A percentile compares a stretch with the other conserved stretches of the same genome.
phyloP scores from a whole-genome alignment of 257 asterid genomes.

The Leonotis leonurus region DNA sequence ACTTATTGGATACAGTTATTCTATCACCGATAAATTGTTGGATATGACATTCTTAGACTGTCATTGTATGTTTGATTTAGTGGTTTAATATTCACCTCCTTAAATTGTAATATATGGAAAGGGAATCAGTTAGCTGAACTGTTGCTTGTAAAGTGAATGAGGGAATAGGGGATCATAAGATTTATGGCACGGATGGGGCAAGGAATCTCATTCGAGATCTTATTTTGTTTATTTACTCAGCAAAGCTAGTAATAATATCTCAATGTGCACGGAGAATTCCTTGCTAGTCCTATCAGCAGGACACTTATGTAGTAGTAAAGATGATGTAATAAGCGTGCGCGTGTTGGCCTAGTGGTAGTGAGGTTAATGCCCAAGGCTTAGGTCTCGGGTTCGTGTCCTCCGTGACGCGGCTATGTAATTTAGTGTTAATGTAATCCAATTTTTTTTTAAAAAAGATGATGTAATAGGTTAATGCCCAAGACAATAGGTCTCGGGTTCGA shows the following conservation, averaged over 20 bases:
- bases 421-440: too few species aligned
- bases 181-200: not conserved
- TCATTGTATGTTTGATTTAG: not conserved
- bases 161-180: not conserved
- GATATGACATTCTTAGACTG: slow-evolving; percentile 4
- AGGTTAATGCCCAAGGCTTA: too few species aligned
- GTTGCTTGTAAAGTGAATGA: not conserved
- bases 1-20: not conserved
- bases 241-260: not conserved
- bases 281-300: not conserved
- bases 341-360: too few species aligned
- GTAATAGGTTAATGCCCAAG: too few species aligned
- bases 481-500: too few species aligned
- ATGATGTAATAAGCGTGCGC: not conserved
- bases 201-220: not conserved
- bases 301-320: not conserved
- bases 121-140: not conserved
- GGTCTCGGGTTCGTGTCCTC: too few species aligned
- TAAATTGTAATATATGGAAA: slow-evolving; percentile 2
- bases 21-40: not conserved
- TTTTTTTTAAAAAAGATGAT: too few species aligned
- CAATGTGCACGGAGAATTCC: not conserved
- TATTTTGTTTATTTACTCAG: not conserved
- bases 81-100: not conserved
- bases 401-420: too few species aligned